These are phyloP conservation scores for Nakazawaea wyomingensis DNA, from an alignment of 805 yeast genomes.

Conservation along the genomic window DNA sequence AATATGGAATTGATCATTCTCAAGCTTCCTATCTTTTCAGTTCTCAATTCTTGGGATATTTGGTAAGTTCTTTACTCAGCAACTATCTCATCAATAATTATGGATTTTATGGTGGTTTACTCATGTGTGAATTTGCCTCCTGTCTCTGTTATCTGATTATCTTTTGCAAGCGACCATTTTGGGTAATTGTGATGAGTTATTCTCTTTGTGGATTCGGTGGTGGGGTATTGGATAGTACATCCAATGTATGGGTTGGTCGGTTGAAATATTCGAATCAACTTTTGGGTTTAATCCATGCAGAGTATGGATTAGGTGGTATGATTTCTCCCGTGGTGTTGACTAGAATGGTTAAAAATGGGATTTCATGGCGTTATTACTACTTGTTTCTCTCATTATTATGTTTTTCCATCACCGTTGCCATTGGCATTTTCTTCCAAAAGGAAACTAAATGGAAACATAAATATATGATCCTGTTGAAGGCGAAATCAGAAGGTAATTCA, in stretches of 20 bases:
- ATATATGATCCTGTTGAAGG: conserved; percentile 24
- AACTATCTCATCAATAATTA: conserved; percentile 33
- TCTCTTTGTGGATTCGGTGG: conserved; percentile 46
- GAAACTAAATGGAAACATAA: conserved; percentile 42
- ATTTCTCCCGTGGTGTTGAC: conserved; percentile 44
- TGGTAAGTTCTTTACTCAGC: conserved; percentile 44
- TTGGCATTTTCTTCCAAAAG: conserved; percentile 28
- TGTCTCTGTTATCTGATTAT: conserved; percentile 33
- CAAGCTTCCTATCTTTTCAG: conserved; percentile 45
- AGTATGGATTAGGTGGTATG: conserved; percentile 50
- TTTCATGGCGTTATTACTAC: conserved; percentile 43
- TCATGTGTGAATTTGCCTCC: conserved; percentile 30
- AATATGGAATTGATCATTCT: conserved; percentile 44
- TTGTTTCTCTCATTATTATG: conserved; percentile 28
- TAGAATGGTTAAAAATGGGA: conserved; percentile 30
- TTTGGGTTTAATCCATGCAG: conserved; percentile 47
- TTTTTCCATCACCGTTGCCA: conserved; percentile 19
- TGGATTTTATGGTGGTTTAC: conserved; percentile 45
- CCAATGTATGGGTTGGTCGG: conserved; percentile 48
- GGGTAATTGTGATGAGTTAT: conserved; percentile 33
- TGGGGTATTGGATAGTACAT: conserved; percentile 51
- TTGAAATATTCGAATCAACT: conserved; percentile 43
- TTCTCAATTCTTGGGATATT: conserved; percentile 50
- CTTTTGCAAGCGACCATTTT: conserved; percentile 37
- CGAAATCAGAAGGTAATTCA: too few relatives aligned